Evolutionary conservation across 2,329 filamentous ascomycete species (phyloP).

Genomic region (Aspergillus texensis): DNA sequence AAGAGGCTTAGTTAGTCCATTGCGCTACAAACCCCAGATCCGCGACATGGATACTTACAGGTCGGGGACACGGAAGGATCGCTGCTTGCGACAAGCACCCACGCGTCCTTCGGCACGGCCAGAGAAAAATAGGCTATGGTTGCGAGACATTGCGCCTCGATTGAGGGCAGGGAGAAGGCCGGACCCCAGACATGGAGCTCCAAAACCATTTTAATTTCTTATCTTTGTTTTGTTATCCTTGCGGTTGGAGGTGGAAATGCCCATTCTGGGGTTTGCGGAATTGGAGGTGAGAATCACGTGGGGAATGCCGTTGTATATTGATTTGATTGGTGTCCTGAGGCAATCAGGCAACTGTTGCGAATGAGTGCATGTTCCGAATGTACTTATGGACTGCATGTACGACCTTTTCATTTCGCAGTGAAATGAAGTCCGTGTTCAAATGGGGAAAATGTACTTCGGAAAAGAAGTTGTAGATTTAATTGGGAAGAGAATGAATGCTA

Average conservation of each 20-base stretch:
- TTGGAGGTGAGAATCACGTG: slow-evolving; percentile 16
- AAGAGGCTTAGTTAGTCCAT: slow-evolving; percentile 7
- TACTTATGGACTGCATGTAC: too few relatives aligned
- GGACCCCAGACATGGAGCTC: slow-evolving; percentile 90
- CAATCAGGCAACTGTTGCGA: not conserved
- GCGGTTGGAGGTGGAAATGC: not conserved
- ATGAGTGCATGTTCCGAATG: not conserved
- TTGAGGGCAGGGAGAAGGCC: slow-evolving; percentile 83
- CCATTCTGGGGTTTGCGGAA: not conserved
- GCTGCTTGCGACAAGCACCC: slow-evolving; percentile 73
- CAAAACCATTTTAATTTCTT: slow-evolving; percentile 54
- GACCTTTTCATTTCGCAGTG: not conserved
- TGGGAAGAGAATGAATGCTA: not conserved
- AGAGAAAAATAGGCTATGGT: slow-evolving; percentile 74
- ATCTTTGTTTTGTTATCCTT: not conserved
- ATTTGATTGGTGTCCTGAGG: slow-evolving; percentile 6
- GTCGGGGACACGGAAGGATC: slow-evolving; percentile 71
- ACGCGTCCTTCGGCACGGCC: slow-evolving; percentile 61
- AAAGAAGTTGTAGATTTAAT: not conserved
- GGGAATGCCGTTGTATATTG: not conserved
- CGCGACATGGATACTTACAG: slow-evolving; percentile 55
- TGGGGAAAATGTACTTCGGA: not conserved
- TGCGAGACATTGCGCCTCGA: slow-evolving; percentile 88
- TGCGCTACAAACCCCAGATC: not conserved
- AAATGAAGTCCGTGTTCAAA: not conserved